These are phyloP conservation scores for Podospora anserina DNA, from an alignment of 495 filamentous ascomycete genomes.

Conservation along the genomic window DNA sequence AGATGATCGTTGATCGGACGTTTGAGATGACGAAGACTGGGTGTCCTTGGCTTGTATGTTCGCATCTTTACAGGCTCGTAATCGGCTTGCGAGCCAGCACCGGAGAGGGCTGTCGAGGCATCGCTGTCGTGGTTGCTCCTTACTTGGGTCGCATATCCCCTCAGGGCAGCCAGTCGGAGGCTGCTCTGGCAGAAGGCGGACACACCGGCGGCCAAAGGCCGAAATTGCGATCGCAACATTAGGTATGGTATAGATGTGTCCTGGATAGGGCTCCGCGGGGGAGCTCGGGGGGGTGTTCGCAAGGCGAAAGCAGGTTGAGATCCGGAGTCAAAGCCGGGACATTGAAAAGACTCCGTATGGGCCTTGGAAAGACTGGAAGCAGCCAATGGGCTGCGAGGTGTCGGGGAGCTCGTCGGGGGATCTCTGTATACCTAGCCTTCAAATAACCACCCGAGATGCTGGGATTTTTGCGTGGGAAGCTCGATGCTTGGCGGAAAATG, in stretches of 20 bases:
- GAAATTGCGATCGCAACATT: slow-evolving; percentile 37
- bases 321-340: slow-evolving; percentile 1
- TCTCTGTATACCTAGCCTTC: too few relatives aligned
- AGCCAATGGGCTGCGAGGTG: slow-evolving; percentile 17
- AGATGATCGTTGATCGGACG: slow-evolving; percentile 93
- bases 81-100: slow-evolving; percentile 13
- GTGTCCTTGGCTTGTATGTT: slow-evolving; percentile 92
- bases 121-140: slow-evolving; percentile 10
- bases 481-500: slow-evolving; percentile 8
- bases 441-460: background rate
- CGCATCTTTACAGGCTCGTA: slow-evolving; percentile 55
- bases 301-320: background rate
- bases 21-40: slow-evolving; percentile 86
- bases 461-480: background rate
- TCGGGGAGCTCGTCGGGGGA: background rate
- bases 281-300: background rate
- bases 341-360: background rate
- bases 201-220: slow-evolving; percentile 25
- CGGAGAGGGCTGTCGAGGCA: background rate
- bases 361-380: background rate
- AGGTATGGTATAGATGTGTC: slow-evolving; percentile 2
- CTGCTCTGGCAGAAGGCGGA: slow-evolving; percentile 25
- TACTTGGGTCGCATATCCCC: slow-evolving; percentile 27
- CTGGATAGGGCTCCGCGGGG: background rate
- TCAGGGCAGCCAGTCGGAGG: slow-evolving; percentile 19